A percentile compares a stretch with the other conserved stretches of the same genome.
Evolutionary conservation across 164 flowering plant species (phyloP).

Genomic region (Sedum album): DNA sequence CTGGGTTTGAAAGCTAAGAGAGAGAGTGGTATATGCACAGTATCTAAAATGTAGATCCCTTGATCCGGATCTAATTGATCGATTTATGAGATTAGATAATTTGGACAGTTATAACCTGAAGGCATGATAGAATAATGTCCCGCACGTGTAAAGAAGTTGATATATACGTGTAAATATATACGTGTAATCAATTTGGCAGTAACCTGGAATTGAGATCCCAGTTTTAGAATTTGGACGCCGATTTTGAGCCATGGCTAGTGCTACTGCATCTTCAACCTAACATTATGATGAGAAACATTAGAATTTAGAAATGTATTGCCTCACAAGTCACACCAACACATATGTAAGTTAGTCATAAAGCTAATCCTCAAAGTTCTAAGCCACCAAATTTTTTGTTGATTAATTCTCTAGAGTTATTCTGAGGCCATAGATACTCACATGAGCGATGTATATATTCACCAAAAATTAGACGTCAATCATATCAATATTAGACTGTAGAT

Average conservation of each 20-base stretch:
- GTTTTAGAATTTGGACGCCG: constrained; percentile 38
- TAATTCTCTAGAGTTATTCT: neutral
- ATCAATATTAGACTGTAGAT: too few species aligned
- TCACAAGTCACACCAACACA: neutral
- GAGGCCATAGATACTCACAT: too few species aligned
- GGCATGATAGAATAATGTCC: neutral
- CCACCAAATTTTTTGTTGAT: neutral
- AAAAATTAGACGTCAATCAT: neutral
- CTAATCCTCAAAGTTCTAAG: neutral
- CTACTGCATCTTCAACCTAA: constrained; percentile 79
- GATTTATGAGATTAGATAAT: neutral
- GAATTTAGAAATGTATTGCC: neutral
- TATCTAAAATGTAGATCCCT: neutral
- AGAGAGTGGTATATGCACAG: too few species aligned
- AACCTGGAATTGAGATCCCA: constrained; percentile 18
- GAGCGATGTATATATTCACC: neutral
- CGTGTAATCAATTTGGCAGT: neutral
- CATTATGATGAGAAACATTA: constrained; percentile 10
- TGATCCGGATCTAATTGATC: too few species aligned
- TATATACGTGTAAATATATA: neutral
- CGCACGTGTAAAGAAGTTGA: neutral
- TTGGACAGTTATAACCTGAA: neutral
- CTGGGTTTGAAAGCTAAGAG: neutral
- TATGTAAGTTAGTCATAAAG: neutral
- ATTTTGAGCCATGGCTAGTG: constrained; percentile 57